Conservation (phyloP, 164 flowering plant species). For the Chimonanthus salicifolius region DNA sequence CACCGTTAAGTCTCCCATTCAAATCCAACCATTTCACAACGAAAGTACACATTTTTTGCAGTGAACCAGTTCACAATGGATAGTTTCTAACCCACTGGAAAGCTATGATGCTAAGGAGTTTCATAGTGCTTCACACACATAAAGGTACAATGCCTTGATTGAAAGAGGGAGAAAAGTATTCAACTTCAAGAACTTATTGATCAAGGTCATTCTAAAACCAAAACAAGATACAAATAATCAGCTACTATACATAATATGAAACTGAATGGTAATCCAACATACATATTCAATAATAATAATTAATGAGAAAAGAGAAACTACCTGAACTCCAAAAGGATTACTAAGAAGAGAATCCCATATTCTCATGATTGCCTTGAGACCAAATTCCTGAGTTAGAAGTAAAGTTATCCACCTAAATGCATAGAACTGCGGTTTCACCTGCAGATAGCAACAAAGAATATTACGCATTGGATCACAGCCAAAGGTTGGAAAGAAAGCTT, state of each 20-base stretch:
- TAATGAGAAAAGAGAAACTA: conserved; percentile 16
- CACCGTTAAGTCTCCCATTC: no score
- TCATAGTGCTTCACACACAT: not conserved
- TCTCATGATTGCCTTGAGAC: conserved; percentile 43
- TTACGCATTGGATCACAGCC: not conserved
- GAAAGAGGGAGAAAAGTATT: not conserved
- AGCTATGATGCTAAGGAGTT: not conserved
- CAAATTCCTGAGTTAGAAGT: conserved; percentile 68
- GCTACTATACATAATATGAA: not conserved
- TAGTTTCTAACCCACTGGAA: not conserved
- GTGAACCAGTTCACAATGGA: no score
- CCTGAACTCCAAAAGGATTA: conserved; percentile 63
- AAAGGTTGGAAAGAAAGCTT: not conserved
- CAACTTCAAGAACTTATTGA: not conserved
- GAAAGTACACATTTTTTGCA: no score
- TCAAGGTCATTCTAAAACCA: not conserved
- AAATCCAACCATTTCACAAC: no score
- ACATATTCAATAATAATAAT: not conserved
- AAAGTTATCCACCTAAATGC: conserved; percentile 76
- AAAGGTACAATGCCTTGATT: not conserved
- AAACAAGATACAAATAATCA: not conserved
- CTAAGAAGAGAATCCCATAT: conserved; percentile 74
- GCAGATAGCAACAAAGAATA: conserved; percentile 12
- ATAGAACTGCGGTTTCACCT: conserved; percentile 69
- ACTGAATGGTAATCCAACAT: not conserved